Base-by-base conservation (phyloP, 2,329 filamentous ascomycete genomes). In the Penicillium sp. region DNA sequence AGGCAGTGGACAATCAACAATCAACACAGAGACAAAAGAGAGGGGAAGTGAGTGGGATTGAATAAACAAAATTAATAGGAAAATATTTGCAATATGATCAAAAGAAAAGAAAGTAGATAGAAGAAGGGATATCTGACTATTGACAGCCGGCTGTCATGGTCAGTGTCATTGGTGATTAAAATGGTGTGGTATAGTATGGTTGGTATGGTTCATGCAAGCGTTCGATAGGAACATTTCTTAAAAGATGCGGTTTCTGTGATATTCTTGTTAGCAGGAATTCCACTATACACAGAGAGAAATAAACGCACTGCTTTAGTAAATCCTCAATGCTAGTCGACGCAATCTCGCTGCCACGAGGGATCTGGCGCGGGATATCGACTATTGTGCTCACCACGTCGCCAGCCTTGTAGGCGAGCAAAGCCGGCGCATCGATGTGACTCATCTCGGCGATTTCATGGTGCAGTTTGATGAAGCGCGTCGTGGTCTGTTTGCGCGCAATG, bases 371-470 rank as follows among this genome's bases (percentile, higher is more conserved):
- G 52, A 97, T 81, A 55, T 93, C 92, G 0, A 94, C 90, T 52
- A 97, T 79, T 66, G 92, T 95, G 62, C 90, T 90, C 65, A 97
- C 91, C 62, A 97, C 85, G 62, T 97, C 92, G 53, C 91, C 92
- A 66, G 87, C 90, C 58, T 86, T 86, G 77, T 99, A 99, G 11
- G 90, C 93, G 49, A 97, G 79, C 38, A 97, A 79, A 3, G 94
- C 91, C 0, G 94, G 94, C 1, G 96, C 89, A 47, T 88, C 87
- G 30, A 91, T 89, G 58, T 89, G 85, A 70, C 97, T 91, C 79
- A 97, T 96, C 71, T 97, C 92, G 38, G 96, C 95, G 58, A 96
- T 92, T 60, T 89, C 86, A 70, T 91, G 90, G 73, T 96, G 87
- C 48, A 97, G 83, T 76, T 93, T 95, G 76, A 97, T 83, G 69